Evolutionary conservation across 345 rosid genomes (phyloP).

Genomic region (Limnanthes douglasii): DNA sequence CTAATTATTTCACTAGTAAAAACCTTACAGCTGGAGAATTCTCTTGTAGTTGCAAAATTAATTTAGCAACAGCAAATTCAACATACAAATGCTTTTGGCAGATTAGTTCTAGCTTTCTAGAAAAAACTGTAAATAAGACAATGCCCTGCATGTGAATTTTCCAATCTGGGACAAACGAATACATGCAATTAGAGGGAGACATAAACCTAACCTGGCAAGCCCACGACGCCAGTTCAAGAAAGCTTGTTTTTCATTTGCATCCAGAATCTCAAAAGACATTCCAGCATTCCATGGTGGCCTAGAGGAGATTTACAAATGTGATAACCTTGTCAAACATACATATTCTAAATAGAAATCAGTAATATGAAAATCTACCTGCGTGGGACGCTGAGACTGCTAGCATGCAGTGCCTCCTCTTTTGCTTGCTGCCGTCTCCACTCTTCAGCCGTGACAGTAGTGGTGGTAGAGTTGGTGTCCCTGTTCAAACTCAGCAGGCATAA

Average conservation of each 20-base stretch:
- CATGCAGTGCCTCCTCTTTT: constrained; percentile 60
- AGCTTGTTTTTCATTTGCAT: constrained; percentile 53
- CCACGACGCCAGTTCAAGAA: constrained; percentile 71
- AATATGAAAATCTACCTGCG: constrained; percentile 47
- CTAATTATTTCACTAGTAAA: no score
- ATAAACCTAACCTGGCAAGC: constrained; percentile 46
- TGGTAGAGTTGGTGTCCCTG: constrained; percentile 48
- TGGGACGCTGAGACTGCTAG: constrained; percentile 53
- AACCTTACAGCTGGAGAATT: no score
- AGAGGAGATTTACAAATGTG: constrained; percentile 2
- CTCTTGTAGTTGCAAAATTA: no score
- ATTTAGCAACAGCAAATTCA: no score
- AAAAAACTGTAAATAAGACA: no score
- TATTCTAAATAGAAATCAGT: not conserved
- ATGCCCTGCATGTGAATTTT: no score
- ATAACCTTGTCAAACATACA: constrained; percentile 1
- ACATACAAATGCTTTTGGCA: no score
- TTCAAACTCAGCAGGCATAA: constrained; percentile 4
- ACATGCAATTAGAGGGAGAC: no score
- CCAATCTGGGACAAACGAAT: no score
- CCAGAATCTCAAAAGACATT: constrained; percentile 59
- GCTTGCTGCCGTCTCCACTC: constrained; percentile 48
- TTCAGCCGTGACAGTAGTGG: constrained; percentile 27
- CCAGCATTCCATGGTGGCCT: constrained; percentile 65
- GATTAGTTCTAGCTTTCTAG: no score